Evolutionary conservation across 495 filamentous ascomycete species (phyloP), one percentile per base, ranked within the genome.

Genomic region (Stereocaulon alpinum): DNA sequence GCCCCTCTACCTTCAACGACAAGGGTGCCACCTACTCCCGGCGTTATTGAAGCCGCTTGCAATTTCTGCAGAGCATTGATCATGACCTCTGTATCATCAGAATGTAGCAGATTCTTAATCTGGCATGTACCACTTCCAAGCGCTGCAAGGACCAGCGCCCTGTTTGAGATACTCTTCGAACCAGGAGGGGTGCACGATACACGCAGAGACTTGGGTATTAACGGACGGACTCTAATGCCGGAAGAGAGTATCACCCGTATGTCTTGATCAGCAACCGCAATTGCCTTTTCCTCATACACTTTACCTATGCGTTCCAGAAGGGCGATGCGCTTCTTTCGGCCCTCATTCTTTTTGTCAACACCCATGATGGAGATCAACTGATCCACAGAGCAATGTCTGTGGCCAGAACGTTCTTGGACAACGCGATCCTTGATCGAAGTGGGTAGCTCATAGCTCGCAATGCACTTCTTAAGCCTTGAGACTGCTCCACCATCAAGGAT

Each of bases 301-400:
- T 83, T 81, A 56, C 93, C 93, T 72, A 99, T 94, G 12, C 86
- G 86, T 0, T 90, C 89, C 22, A 99, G 81, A 7, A 99, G 80
- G n/a, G 96, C 93, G 56, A 98, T 85, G 73, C 94, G 95, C 78
- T 97, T 98, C 72, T 94, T 92, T 40, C 80, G 81, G 2, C 93
- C 93, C 37, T 95, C 86, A 57, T 98, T 98, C 81, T 98, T 98
- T 81, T 98, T 98, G 74, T 98, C 93, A 42, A 97, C 84, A 3
- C 84, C 91, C 93, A 98, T 98, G 69, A 94, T 92, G 59, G 84
- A 79, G 48, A 98, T 75, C 59, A 97, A 70, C 47, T 86, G 82
- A 61, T 97, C 89, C 12, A 96, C 88, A n/a, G 90, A 85, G 69
- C 94, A 98, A 64, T 85, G 79, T 70, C 93, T 96, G 32, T 84